Percentiles rank a stretch among this genome's conserved stretches.
Conservation (phyloP, 2,329 filamentous ascomycete genomes). For the Pyrenochaeta sp. region DNA sequence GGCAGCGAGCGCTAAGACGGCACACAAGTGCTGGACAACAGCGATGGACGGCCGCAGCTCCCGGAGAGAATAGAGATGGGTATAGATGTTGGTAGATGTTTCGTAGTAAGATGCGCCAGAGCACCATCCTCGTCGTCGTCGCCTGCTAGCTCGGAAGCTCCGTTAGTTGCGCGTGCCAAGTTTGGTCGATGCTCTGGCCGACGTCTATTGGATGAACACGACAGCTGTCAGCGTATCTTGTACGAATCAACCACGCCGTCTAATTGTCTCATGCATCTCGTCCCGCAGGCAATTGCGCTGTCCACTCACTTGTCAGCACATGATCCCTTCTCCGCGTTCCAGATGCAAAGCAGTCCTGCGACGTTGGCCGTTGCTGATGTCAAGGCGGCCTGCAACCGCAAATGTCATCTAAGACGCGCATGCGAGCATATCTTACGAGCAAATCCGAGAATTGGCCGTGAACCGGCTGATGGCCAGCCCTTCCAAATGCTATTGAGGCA, state of each 20-base stretch:
- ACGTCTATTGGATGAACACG: slow-evolving; percentile 22
- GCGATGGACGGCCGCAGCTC: slow-evolving; percentile 15
- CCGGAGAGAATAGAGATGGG: slow-evolving; percentile 4
- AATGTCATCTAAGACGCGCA: too few relatives aligned
- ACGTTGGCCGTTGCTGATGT: background rate
- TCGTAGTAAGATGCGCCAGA: slow-evolving; percentile 21
- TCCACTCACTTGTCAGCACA: slow-evolving; percentile 21
- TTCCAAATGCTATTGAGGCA: background rate
- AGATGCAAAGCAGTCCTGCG: slow-evolving; percentile 1
- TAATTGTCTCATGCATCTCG: slow-evolving; percentile 13
- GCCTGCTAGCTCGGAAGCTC: slow-evolving; percentile 20
- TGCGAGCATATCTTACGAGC: too few relatives aligned
- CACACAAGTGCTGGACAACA: slow-evolving; percentile 5
- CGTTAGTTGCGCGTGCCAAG: slow-evolving; percentile 5
- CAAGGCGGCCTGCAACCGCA: background rate
- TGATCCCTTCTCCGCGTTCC: slow-evolving; percentile 19
- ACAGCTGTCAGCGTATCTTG: slow-evolving; percentile 30
- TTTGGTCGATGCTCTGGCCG: slow-evolving; percentile 20
- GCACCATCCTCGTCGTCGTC: slow-evolving; percentile 25
- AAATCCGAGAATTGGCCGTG: too few relatives aligned
- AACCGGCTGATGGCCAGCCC: too few relatives aligned
- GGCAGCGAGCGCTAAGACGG: slow-evolving; percentile 18
- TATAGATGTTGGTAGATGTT: slow-evolving; percentile 15
- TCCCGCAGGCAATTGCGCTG: slow-evolving; percentile 4
- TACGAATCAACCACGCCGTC: slow-evolving; percentile 20